These are phyloP conservation scores for Amanita phalloides DNA, from an alignment of 768 basidiomycete species.

Conservation along the genomic window DNA sequence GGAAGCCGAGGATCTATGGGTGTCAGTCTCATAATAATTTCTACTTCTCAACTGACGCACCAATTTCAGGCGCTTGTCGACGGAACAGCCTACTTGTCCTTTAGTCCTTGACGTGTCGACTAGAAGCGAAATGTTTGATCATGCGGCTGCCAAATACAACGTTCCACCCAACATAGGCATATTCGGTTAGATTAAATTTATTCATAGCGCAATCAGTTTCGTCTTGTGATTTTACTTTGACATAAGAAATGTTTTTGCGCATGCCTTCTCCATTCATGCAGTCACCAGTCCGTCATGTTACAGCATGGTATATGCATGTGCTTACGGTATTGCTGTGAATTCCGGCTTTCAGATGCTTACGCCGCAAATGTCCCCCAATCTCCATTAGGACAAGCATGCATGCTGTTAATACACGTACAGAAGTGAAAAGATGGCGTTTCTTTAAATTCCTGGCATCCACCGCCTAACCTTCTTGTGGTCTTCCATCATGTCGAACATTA, in stretches of 20 bases:
- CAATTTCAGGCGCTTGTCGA: conserved; percentile 24
- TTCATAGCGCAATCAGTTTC: neutral
- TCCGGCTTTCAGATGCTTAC: neutral
- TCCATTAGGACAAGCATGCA: neutral
- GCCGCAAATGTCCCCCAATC: neutral
- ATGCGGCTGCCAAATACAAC: conserved; percentile 41
- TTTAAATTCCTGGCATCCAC: neutral
- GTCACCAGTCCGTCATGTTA: too few relatives aligned
- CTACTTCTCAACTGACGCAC: conserved; percentile 4
- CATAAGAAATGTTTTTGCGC: neutral
- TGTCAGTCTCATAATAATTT: conserved; percentile 32
- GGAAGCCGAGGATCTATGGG: conserved; percentile 61
- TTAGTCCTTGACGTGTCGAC: conserved; percentile 48
- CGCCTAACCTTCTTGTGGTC: neutral
- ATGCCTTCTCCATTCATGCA: neutral
- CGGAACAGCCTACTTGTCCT: conserved; percentile 59
- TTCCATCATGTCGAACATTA: conserved; percentile 1
- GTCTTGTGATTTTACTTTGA: neutral
- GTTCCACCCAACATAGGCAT: conserved; percentile 33
- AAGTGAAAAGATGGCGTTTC: neutral
- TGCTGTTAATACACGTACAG: neutral
- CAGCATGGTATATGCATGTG: neutral
- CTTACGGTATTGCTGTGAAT: neutral
- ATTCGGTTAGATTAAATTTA: neutral
- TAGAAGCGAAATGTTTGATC: conserved; percentile 59